These are phyloP conservation scores for Ceratopteris richardii DNA, from an alignment of 75 land plant species.

Conservation along the genomic window DNA sequence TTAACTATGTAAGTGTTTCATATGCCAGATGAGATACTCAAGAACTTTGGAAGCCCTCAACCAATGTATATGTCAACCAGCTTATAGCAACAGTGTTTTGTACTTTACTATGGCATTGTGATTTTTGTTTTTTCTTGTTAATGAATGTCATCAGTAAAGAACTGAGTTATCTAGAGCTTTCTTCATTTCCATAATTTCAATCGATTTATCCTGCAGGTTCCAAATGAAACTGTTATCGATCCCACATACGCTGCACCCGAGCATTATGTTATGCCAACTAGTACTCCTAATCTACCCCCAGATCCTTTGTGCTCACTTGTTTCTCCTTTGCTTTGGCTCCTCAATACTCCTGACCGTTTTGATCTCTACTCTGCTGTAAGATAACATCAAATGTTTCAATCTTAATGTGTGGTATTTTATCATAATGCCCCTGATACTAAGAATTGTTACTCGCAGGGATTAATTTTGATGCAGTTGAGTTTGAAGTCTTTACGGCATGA, in stretches of 20 bases:
- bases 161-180: too few species aligned
- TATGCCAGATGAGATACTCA: constrained; percentile 1
- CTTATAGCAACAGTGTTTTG: too few species aligned
- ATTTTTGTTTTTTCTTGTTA: too few species aligned
- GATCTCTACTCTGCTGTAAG: constrained; percentile 27
- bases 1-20: constrained; percentile 16
- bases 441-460: constrained; percentile 20
- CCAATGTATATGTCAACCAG: too few species aligned
- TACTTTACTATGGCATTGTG: too few species aligned
- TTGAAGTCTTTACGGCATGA: constrained; percentile 21
- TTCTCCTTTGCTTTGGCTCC: constrained; percentile 20
- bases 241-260: constrained; percentile 25
- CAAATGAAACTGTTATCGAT: constrained; percentile 25
- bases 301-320: constrained; percentile 22
- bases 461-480: constrained; percentile 24
- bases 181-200: too few species aligned
- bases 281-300: constrained; percentile 19
- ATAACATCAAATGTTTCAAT: neutral
- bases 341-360: constrained; percentile 28
- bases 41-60: neutral
- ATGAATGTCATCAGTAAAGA: too few species aligned
- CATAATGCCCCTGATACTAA: too few species aligned
- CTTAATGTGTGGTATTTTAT: neutral
- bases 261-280: constrained; percentile 28
- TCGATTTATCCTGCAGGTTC: too few species aligned